A percentile compares a stretch with the other conserved stretches of the same genome.
These are phyloP conservation scores for Kondoa malvinella DNA, from an alignment of 768 basidiomycete genomes.

Conservation along the genomic window DNA sequence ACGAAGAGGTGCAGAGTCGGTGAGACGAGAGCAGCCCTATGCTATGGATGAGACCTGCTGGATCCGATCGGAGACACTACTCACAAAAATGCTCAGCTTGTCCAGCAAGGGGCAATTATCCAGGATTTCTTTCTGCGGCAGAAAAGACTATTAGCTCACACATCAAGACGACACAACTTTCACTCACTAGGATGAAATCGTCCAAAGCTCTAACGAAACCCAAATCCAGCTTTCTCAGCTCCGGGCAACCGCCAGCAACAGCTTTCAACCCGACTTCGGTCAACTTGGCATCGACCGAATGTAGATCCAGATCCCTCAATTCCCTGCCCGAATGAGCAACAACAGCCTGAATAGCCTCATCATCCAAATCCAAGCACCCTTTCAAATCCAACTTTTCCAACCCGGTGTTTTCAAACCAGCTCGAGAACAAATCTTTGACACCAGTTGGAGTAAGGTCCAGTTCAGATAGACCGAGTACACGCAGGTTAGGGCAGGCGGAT, in stretches of 20 bases:
- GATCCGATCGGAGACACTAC: neutral
- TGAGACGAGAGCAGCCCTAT: neutral
- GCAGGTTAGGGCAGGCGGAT: conserved; percentile 16
- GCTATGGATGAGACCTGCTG: neutral
- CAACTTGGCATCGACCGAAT: conserved; percentile 17
- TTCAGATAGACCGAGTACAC: conserved; percentile 14
- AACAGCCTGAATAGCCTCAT: conserved; percentile 13
- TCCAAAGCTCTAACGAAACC: conserved; percentile 14
- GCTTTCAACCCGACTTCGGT: conserved; percentile 13
- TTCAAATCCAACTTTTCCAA: conserved; percentile 8
- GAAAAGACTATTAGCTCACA: neutral
- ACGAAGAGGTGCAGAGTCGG: conserved; percentile 12
- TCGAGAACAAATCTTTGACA: conserved; percentile 11
- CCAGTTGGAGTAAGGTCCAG: conserved; percentile 12
- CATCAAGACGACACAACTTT: neutral
- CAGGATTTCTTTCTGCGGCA: conserved; percentile 10
- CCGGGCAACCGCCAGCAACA: conserved; percentile 8
- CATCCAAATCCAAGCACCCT: conserved; percentile 17
- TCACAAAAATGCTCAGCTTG: conserved; percentile 16
- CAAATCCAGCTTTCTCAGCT: conserved; percentile 15
- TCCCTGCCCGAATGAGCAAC: conserved; percentile 14
- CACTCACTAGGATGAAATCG: conserved; percentile 4
- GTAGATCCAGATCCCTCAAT: conserved; percentile 13
- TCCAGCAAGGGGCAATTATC: conserved; percentile 14
- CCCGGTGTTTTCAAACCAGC: conserved; percentile 21